phyloP scores from a whole-genome alignment of 495 filamentous ascomycete species.

The Platismatia glauca region DNA sequence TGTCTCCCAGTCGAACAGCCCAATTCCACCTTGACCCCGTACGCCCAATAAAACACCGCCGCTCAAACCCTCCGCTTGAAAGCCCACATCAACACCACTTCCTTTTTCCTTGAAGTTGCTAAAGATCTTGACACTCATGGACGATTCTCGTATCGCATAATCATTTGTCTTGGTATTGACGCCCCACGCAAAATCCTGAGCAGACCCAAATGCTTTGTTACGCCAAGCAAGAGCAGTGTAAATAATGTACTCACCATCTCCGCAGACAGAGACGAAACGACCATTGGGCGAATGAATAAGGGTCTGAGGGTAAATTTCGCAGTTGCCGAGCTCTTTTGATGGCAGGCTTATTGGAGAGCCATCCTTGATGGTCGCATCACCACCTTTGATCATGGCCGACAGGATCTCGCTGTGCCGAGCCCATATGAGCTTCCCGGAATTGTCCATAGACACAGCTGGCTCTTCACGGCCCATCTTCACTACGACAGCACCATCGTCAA shows the following conservation, averaged over 20 bases:
- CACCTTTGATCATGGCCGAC: constrained; percentile 89
- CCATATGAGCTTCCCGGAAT: constrained; percentile 91
- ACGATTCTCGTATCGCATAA: constrained; percentile 89
- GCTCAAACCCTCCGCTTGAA: constrained; percentile 84
- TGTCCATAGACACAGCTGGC: constrained; percentile 94
- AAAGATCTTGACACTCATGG: constrained; percentile 90
- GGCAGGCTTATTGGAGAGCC: constrained; percentile 75
- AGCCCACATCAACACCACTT: constrained; percentile 85
- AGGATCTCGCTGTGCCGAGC: constrained; percentile 90
- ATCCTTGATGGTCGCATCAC: constrained; percentile 75
- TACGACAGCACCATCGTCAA: constrained; percentile 95
- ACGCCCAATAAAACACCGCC: constrained; percentile 92
- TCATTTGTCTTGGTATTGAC: constrained; percentile 98
- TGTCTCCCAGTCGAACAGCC: constrained; percentile 91
- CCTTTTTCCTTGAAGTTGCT: constrained; percentile 94
- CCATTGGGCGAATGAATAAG: constrained; percentile 95
- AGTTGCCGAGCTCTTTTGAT: constrained; percentile 88
- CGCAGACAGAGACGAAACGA: constrained; percentile 92
- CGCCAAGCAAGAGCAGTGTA: constrained; percentile 96
- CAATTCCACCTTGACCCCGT: constrained; percentile 87
- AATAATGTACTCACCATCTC: constrained; percentile 96
- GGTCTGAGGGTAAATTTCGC: constrained; percentile 93
- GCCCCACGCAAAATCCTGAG: constrained; percentile 94
- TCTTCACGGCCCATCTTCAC: constrained; percentile 97
- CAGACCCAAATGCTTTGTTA: constrained; percentile 94